Evolutionary conservation across 1,284 basidiomycete species (phyloP).

Genomic region (Pseudozyma thailandica): DNA sequence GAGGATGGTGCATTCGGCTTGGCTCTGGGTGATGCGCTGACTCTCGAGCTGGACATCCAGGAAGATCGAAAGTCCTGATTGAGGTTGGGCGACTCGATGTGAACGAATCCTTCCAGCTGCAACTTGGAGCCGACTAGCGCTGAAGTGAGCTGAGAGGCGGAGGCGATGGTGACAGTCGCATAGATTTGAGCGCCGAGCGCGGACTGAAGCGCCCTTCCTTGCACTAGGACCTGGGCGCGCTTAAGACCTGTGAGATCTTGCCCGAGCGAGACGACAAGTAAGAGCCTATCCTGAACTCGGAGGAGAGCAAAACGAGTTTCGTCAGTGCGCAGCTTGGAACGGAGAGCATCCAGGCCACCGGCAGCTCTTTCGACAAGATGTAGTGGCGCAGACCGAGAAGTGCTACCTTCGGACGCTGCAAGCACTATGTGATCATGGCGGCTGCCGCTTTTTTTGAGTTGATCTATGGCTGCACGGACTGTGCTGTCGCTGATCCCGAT

Average conservation of each 20-base stretch:
- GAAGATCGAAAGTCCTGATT: constrained; percentile 20
- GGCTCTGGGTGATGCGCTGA: background rate
- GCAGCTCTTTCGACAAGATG: constrained; percentile 10
- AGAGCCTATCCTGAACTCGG: constrained; percentile 8
- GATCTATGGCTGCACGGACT: constrained; percentile 13
- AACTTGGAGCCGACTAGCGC: constrained; percentile 20
- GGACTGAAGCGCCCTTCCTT: constrained; percentile 13
- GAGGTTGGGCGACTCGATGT: constrained; percentile 9
- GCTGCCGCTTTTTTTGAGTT: constrained; percentile 8
- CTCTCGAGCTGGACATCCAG: constrained; percentile 7
- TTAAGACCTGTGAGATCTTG: constrained; percentile 15
- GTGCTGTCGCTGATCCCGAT: constrained; percentile 9
- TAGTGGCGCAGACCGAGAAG: constrained; percentile 7
- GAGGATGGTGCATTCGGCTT: constrained; percentile 21
- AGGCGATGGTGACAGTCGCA: constrained; percentile 12
- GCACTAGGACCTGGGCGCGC: constrained; percentile 19
- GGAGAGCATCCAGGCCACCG: constrained; percentile 25
- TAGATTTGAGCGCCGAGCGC: constrained; percentile 15
- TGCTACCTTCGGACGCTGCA: constrained; percentile 5
- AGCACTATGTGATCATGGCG: constrained; percentile 30
- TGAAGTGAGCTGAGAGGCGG: constrained; percentile 18
- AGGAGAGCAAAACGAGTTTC: constrained; percentile 24
- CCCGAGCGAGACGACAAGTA: constrained; percentile 28
- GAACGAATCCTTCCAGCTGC: constrained; percentile 20
- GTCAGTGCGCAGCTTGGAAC: constrained; percentile 10